Percentiles rank a stretch among this genome's conserved stretches.
Conservation (phyloP, 1,284 basidiomycete genomes). For the Afroboletus lepidellus region DNA sequence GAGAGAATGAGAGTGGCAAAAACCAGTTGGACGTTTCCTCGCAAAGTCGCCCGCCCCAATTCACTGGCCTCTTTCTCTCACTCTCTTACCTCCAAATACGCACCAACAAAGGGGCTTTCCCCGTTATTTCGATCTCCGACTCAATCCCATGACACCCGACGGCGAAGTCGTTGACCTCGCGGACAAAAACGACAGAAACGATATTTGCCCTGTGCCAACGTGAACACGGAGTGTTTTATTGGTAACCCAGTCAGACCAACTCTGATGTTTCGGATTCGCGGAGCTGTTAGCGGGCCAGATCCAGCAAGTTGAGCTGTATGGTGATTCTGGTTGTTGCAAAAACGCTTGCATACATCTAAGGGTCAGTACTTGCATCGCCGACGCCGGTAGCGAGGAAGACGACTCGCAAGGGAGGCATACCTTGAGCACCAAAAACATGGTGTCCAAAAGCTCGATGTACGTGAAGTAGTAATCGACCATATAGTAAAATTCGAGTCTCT, state of each 20-base stretch:
- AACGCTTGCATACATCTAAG: conserved; percentile 58
- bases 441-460: conserved; percentile 91
- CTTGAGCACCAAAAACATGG: conserved; percentile 93
- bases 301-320: too few relatives aligned
- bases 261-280: too few relatives aligned
- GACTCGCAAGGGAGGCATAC: conserved; percentile 89
- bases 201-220: too few relatives aligned
- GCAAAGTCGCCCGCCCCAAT: conserved; percentile 21
- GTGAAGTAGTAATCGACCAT: conserved; percentile 98
- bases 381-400: conserved; percentile 1
- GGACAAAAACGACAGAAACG: too few relatives aligned
- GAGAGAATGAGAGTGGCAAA: conserved; percentile 8
- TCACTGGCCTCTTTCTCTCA: conserved; percentile 14
- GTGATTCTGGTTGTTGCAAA: too few relatives aligned
- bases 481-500: conserved; percentile 90
- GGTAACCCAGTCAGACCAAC: too few relatives aligned
- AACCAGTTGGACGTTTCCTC: conserved; percentile 25
- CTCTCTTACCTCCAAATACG: conserved; percentile 23
- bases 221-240: conserved; percentile 74
- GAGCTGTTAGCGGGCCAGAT: too few relatives aligned
- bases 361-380: neutral
- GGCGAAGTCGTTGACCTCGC: neutral
- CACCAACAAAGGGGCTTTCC: conserved; percentile 29
- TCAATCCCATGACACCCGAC: conserved; percentile 6
- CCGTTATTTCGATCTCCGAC: conserved; percentile 27